Base-by-base conservation (phyloP, 306 rosid species). In the Datisca glomerata region DNA sequence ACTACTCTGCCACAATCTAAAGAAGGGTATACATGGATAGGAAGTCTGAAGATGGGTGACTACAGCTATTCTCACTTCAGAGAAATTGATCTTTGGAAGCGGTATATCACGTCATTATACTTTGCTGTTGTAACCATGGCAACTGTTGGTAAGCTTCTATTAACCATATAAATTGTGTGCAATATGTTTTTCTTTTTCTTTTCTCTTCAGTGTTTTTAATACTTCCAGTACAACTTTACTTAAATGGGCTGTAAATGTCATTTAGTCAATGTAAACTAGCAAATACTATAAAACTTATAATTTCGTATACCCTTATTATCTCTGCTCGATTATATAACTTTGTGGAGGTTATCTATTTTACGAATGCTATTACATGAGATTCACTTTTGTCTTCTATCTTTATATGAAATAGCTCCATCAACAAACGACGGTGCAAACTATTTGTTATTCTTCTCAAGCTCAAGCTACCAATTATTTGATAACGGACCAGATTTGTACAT, bases 111-210 rank as follows among this genome's bases (percentile, higher is more conserved):
- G 2, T 79, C 83, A 2, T 74, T 79, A 56, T 79, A 79, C 60
- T 79, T 79, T 39, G 76, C 89, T 1, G 53, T 79, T 59, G 83
- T 74, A 38, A 79, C 83, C 58, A 79, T 79, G 89, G 70, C 77
- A 1, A 79, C 83, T 18, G 70, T 79, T 37, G 89, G 82, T 74
- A 57, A 44, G 70, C 43, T 52, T 48, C 40, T 43, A 14, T 40
- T 21, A 8, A 17, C 1, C 7, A 34, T 19, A 12, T 3, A 16
- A 19, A 25, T 16, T 6, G 27, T 27, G 31, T 42, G 25, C 15
- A 4, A 3, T 15, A 1, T 12, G n/a, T 19, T 14, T 39, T 24
- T 28, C 3, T 25, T 37, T 25, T 2, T 24, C 18, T 25, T 21
- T 24, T 41, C 44, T 3, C 21, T 11, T 5, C 18, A n/a, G 18